These are phyloP conservation scores for Ananas comosus DNA, from an alignment of 176 grass and related monocot genomes.

Conservation along the genomic window DNA sequence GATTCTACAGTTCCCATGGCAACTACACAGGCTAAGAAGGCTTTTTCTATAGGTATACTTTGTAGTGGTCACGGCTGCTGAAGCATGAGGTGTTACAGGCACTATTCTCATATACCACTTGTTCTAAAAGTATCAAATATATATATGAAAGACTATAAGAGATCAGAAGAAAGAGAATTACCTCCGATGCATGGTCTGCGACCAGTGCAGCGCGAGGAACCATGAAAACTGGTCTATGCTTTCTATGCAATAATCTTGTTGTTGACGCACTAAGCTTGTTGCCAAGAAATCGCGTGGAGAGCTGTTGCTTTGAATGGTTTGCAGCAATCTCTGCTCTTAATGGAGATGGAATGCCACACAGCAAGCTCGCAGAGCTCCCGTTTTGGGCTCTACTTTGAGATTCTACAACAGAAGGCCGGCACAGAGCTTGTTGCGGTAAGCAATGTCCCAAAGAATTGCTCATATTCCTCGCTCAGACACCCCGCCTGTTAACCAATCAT, in stretches of 20 bases:
- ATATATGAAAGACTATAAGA: constrained; percentile 5
- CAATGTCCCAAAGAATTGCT: constrained; percentile 33
- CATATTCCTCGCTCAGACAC: constrained; percentile 20
- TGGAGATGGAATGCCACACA: constrained; percentile 15
- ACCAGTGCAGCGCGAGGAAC: constrained; percentile 24
- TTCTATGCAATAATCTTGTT: constrained; percentile 16
- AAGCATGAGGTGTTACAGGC: too few relatives aligned
- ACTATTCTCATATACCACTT: too few relatives aligned
- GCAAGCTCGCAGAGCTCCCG: constrained; percentile 17
- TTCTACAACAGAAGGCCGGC: constrained; percentile 9
- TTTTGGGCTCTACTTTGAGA: background rate
- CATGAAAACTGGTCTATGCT: constrained; percentile 2
- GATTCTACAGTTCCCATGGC: background rate
- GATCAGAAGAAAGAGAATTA: constrained; percentile 1
- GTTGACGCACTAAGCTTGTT: constrained; percentile 17
- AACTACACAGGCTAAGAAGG: too few relatives aligned
- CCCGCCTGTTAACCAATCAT: background rate
- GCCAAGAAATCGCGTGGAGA: constrained; percentile 9
- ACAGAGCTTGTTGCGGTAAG: constrained; percentile 33
- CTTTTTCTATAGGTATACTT: too few relatives aligned
- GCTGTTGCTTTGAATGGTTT: background rate
- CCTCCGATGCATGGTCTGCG: constrained; percentile 39
- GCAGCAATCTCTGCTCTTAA: constrained; percentile 11
- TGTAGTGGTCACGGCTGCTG: too few relatives aligned
- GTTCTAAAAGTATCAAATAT: constrained; percentile 4